Percentiles rank a stretch among this genome's conserved stretches.
These are phyloP conservation scores for Fraxinus baroniana DNA, from an alignment of 305 asterid species.

Conservation along the genomic window DNA sequence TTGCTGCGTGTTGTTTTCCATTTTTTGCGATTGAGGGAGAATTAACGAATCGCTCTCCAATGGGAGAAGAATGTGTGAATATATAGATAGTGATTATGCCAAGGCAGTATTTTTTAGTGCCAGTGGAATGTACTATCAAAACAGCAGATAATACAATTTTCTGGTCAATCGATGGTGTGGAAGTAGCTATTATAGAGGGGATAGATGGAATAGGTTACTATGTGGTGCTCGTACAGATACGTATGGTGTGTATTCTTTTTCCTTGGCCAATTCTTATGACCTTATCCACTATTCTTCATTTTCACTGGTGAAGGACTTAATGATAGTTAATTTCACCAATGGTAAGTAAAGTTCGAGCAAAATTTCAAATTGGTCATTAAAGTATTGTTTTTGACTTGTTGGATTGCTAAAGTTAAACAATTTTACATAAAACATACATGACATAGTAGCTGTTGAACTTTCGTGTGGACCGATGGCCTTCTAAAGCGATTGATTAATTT, in stretches of 20 bases:
- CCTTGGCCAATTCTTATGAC: slow-evolving; percentile 27
- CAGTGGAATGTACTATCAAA: slow-evolving; percentile 2
- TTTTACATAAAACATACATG: background rate
- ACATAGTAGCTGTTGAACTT: background rate
- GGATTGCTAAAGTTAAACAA: background rate
- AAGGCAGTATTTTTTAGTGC: background rate
- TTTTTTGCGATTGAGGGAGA: slow-evolving; percentile 20
- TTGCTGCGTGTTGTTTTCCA: slow-evolving; percentile 77
- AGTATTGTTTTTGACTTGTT: too few species aligned
- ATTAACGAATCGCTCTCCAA: background rate
- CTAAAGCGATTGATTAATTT: background rate
- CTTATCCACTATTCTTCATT: slow-evolving; percentile 25
- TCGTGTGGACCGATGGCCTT: background rate
- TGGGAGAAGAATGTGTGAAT: background rate
- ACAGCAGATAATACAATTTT: background rate
- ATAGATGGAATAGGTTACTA: background rate
- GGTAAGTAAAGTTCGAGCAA: background rate
- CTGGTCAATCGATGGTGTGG: background rate
- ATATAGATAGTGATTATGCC: background rate
- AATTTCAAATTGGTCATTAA: background rate
- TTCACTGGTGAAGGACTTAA: slow-evolving; percentile 3
- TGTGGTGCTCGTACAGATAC: slow-evolving; percentile 18
- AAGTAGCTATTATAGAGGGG: slow-evolving; percentile 12
- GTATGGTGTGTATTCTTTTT: background rate
- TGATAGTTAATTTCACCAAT: background rate